Base-by-base conservation (phyloP, 1,139 yeast species). In the Arxiozyma slooffiae region DNA sequence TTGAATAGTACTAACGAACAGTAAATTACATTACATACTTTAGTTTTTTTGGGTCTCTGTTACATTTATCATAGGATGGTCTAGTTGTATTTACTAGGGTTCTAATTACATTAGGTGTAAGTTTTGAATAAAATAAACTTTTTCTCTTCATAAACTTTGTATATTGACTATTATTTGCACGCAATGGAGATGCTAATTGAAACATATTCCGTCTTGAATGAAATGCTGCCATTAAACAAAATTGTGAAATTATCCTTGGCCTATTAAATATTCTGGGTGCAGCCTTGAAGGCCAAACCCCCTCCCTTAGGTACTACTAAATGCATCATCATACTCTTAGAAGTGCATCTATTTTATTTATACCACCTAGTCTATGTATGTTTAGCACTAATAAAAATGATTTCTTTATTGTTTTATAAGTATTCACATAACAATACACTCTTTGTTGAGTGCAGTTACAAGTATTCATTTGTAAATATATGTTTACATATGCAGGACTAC, bases 31-130 rank as follows among this genome's bases (percentile, higher is more conserved):
- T 20, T 47, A 52, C 58, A 42, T 54, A 54, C 56, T 39, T 50
- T 48, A 45, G 18, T n/a, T 39, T 41, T 38, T 51, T 41, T 26
- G 49, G 24, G n/a, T 30, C 39, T 34, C 51, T 53, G 23, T 53
- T 48, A 40, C 60, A 57, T 48, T 57, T 57, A 20, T 45, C 55
- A 50, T 58, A 57, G 18, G 51, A 39, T 22, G 48, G 52, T 14
- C 36, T 39, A 6, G 60, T 53, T 11, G 44, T 47, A 9, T 56
- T 55, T 48, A 57, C 51, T 6, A 57, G 38, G 1, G 48, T 21
- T 38, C 57, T 53, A 3, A 16, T 8, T n/a, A 11, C 22, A 30
- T 30, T 30, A 30, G 21, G 6, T 7, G 14, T 14, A 34, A 37
- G 26, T 30, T 5, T 41, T 26, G 37, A 23, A 16, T 36, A 30